Percentiles rank a stretch among this genome's conserved stretches.
phyloP scores from a whole-genome alignment of 345 rosid genomes.

The Triadica sebifera region DNA sequence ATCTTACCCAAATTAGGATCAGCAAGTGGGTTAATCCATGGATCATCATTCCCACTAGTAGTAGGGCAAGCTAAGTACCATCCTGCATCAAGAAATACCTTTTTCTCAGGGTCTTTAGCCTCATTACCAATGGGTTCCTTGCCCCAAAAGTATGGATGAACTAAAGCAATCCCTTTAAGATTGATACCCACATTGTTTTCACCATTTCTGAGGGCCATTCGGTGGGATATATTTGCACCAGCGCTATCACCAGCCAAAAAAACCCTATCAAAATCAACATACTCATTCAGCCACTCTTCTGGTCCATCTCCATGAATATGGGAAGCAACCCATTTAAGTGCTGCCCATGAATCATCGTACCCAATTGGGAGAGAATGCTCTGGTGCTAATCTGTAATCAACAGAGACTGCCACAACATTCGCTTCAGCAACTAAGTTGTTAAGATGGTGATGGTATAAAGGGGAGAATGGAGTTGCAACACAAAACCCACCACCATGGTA shows the following conservation, averaged over 20 bases:
- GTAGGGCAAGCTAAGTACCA: slow-evolving; percentile 18
- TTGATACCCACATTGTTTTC: slow-evolving; percentile 1
- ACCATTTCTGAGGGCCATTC: neutral
- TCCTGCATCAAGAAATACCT: neutral
- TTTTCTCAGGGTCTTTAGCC: neutral
- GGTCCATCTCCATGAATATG: slow-evolving; percentile 18
- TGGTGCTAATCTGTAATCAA: slow-evolving; percentile 29
- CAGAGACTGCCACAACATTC: slow-evolving; percentile 23
- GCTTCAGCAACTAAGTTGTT: slow-evolving; percentile 13
- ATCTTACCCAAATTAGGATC: slow-evolving; percentile 16
- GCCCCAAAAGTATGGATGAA: slow-evolving; percentile 26
- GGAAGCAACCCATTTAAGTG: slow-evolving; percentile 25
- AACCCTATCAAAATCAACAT: slow-evolving; percentile 20
- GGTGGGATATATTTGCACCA: slow-evolving; percentile 21
- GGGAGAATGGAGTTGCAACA: slow-evolving; percentile 23
- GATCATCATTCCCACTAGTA: slow-evolving; percentile 22
- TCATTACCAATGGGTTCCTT: slow-evolving; percentile 20
- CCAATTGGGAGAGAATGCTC: slow-evolving; percentile 23
- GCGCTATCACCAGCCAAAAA: slow-evolving; percentile 25
- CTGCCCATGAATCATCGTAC: slow-evolving; percentile 29
- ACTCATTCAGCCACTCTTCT: slow-evolving; percentile 19
- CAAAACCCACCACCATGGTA: slow-evolving; percentile 27
- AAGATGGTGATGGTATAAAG: slow-evolving; percentile 14
- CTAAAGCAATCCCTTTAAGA: slow-evolving; percentile 10
- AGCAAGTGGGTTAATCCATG: slow-evolving; percentile 16